A percentile compares a stretch with the other conserved stretches of the same genome.
Evolutionary conservation across 2,329 filamentous ascomycete genomes (phyloP).

Genomic region (Clonostachys byssicola): DNA sequence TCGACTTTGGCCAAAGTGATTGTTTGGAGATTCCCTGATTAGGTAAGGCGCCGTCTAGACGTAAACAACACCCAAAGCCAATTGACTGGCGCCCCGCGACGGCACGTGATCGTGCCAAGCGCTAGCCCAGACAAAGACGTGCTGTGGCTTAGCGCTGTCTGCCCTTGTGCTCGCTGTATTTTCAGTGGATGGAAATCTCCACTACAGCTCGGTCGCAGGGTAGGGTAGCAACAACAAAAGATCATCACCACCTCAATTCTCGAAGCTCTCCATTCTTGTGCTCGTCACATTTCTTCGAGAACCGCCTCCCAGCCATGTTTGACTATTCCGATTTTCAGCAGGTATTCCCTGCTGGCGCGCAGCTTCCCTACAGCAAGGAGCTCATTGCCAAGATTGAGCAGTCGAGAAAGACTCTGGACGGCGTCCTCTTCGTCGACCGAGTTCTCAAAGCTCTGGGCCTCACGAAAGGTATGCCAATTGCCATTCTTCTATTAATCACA

Average conservation of each 20-base stretch:
- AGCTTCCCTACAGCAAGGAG: slow-evolving; percentile 59
- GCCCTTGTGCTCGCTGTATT: no score
- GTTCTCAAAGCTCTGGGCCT: slow-evolving; percentile 69
- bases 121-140: no score
- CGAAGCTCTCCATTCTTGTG: slow-evolving; percentile 7
- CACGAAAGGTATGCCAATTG: slow-evolving; percentile 50
- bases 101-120: no score
- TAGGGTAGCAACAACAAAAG: no score
- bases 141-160: no score
- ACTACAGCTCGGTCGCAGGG: no score
- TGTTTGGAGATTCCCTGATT: slow-evolving; percentile 33
- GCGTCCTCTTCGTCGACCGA: slow-evolving; percentile 75
- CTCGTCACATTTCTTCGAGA: not conserved
- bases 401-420: slow-evolving; percentile 63
- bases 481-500: not conserved
- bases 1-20: slow-evolving; percentile 4
- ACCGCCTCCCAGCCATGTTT: slow-evolving; percentile 38
- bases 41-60: not conserved
- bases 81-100: no score
- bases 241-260: no score
- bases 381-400: slow-evolving; percentile 59
- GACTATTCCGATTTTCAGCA: slow-evolving; percentile 64
- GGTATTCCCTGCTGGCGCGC: slow-evolving; percentile 59
- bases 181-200: no score
- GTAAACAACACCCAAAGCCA: no score